phyloP scores from a whole-genome alignment of 2,329 filamentous ascomycete genomes.

The Penicillium sp. region DNA sequence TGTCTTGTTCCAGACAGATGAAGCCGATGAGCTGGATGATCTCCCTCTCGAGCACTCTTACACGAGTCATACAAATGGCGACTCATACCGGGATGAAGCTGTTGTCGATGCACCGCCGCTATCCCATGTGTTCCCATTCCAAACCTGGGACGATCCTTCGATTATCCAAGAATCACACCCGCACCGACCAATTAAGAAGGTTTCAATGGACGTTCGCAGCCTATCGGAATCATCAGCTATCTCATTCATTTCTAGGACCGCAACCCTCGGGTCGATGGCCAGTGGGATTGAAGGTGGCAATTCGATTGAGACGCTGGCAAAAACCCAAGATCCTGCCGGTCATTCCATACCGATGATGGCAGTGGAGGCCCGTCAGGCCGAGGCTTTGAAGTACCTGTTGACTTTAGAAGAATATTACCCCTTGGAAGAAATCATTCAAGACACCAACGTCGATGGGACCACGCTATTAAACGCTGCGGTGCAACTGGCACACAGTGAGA shows the following conservation, averaged over 20 bases:
- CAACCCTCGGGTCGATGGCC: constrained; percentile 70
- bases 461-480: constrained; percentile 87
- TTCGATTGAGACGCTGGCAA: constrained; percentile 66
- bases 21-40: constrained; percentile 29
- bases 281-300: constrained; percentile 80
- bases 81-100: constrained; percentile 13
- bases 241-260: constrained; percentile 76
- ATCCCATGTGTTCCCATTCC: constrained; percentile 89
- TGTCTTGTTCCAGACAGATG: constrained; percentile 37
- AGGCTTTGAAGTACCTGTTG: constrained; percentile 75
- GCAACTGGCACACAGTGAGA: constrained; percentile 72
- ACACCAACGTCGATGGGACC: constrained; percentile 85
- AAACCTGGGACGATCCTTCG: constrained; percentile 55
- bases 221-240: constrained; percentile 81
- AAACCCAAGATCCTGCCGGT: constrained; percentile 62
- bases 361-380: constrained; percentile 67
- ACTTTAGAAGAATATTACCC: constrained; percentile 75
- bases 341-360: constrained; percentile 90
- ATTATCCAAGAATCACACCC: constrained; percentile 37
- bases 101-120: constrained; percentile 46
- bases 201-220: constrained; percentile 86
- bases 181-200: constrained; percentile 66
- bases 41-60: constrained; percentile 22
- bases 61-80: constrained; percentile 22
- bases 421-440: constrained; percentile 67